These are phyloP conservation scores for Cryptosporidium baileyi DNA, from an alignment of 169 alveolate genomes.

Conservation along the genomic window DNA sequence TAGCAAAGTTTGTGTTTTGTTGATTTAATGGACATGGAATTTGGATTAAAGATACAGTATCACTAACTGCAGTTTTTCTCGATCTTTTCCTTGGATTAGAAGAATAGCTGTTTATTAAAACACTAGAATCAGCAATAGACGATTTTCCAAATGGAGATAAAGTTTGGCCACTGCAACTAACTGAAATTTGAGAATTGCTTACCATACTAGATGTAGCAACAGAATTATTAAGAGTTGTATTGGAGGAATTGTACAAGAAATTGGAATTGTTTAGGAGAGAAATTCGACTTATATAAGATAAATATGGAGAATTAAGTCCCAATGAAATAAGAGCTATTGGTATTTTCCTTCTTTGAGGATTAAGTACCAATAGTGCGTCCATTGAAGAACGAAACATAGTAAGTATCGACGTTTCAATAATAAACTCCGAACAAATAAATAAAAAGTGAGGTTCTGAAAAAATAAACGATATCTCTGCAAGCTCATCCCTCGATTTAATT, in stretches of 20 bases:
- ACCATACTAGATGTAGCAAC: not conserved
- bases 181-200: not conserved
- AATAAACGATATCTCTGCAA: slow-evolving; percentile 45
- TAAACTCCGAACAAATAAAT: slow-evolving; percentile 49
- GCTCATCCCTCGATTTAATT: slow-evolving; percentile 36
- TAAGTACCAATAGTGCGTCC: slow-evolving; percentile 49
- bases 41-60: not conserved
- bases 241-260: not conserved
- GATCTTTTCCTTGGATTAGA: not conserved
- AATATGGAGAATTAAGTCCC: slow-evolving; percentile 44
- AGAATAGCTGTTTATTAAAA: not conserved
- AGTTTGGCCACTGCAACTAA: not conserved
- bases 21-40: not conserved
- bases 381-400: slow-evolving; percentile 59
- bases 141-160: not conserved
- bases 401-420: slow-evolving; percentile 46
- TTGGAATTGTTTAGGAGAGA: not conserved
- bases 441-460: slow-evolving; percentile 66
- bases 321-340: slow-evolving; percentile 45
- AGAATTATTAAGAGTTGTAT: not conserved
- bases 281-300: slow-evolving; percentile 4
- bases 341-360: slow-evolving; percentile 67
- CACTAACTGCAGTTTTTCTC: not conserved
- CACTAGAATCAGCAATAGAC: not conserved
- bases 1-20: slow-evolving; percentile 13